These are phyloP conservation scores for Penicillium paneum DNA, from an alignment of 2,329 filamentous ascomycete species.

Conservation along the genomic window DNA sequence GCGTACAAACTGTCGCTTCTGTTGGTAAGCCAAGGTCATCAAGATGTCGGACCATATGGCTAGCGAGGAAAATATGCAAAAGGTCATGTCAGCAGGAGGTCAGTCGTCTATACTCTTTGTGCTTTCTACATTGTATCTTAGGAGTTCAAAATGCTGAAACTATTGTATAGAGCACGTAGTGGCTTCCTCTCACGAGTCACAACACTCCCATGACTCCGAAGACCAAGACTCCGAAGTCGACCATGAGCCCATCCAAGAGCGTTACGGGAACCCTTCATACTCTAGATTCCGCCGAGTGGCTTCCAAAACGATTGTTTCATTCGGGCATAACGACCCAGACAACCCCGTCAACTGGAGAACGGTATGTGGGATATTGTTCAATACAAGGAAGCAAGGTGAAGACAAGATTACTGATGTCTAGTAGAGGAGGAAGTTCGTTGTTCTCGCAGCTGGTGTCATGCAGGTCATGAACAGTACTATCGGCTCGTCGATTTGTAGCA, in stretches of 20 bases:
- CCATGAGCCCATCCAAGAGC: slow-evolving; percentile 27
- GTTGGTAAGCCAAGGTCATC: slow-evolving; percentile 1
- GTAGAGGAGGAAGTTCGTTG: slow-evolving; percentile 30
- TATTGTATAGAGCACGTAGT: slow-evolving; percentile 9
- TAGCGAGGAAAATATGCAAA: slow-evolving; percentile 18
- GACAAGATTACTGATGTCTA: background rate
- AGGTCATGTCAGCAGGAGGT: slow-evolving; percentile 20
- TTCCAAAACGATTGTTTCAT: slow-evolving; percentile 37
- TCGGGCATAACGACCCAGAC: slow-evolving; percentile 33
- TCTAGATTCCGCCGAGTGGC: slow-evolving; percentile 34
- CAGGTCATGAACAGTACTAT: slow-evolving; percentile 44
- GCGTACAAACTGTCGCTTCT: background rate
- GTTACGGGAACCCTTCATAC: slow-evolving; percentile 26
- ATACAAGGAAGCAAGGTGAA: background rate
- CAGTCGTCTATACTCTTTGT: background rate
- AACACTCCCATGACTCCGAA: slow-evolving; percentile 11
- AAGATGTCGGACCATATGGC: slow-evolving; percentile 19
- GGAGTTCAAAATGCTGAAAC: background rate
- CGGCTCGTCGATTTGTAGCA: slow-evolving; percentile 40
- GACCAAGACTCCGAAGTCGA: slow-evolving; percentile 17
- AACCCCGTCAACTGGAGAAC: slow-evolving; percentile 36
- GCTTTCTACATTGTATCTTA: background rate
- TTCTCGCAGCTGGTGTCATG: slow-evolving; percentile 37
- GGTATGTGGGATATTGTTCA: slow-evolving; percentile 16
- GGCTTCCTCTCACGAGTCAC: slow-evolving; percentile 14